Evolutionary conservation across 768 basidiomycete genomes (phyloP).

Genomic region (Psilocybe cyanescens): DNA sequence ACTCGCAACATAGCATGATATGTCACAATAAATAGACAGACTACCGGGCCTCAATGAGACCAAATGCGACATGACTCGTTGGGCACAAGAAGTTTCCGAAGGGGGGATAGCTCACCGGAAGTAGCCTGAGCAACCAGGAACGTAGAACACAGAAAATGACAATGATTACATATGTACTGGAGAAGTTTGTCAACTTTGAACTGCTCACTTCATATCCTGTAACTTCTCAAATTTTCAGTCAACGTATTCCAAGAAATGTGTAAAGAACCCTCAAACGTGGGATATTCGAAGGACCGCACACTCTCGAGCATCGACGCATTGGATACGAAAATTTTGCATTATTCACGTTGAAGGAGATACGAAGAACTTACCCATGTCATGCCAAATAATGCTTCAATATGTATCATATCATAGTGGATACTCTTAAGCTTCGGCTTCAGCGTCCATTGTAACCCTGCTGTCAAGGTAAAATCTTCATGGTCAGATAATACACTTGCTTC

Average conservation of each 20-base stretch:
- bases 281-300: not conserved
- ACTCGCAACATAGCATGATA: not conserved
- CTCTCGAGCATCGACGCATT: not conserved
- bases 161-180: not conserved
- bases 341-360: not conserved
- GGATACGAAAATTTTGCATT: not conserved
- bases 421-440: not conserved
- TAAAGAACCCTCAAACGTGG: not conserved
- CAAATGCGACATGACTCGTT: not conserved
- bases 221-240: not conserved
- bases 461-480: no score
- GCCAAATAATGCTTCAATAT: not conserved
- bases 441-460: not conserved
- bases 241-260: not conserved
- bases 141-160: not conserved
- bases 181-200: not conserved
- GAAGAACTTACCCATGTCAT: not conserved
- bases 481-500: no score
- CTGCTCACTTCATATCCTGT: not conserved
- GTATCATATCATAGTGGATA: not conserved
- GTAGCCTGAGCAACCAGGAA: slow-evolving; percentile 3
- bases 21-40: not conserved
- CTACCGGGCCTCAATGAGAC: not conserved
- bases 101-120: not conserved
- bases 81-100: not conserved